Evolutionary conservation across 1,139 yeast species (phyloP).

Genomic region (Debaryomyces singareniensis): DNA sequence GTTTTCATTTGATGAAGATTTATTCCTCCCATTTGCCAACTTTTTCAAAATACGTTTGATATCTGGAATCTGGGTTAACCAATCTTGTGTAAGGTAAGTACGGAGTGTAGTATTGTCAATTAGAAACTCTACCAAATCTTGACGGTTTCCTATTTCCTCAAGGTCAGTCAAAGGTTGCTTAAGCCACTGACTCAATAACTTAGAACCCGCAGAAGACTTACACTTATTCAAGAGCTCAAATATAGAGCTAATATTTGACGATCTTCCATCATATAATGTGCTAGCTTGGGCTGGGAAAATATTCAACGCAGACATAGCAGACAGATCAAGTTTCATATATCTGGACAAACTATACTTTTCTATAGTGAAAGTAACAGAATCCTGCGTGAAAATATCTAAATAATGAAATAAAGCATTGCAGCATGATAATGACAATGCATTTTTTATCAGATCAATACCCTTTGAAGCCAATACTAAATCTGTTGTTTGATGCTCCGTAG

Average conservation of each 20-base stretch:
- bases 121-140: constrained; percentile 62
- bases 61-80: constrained; percentile 75
- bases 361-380: constrained; percentile 41
- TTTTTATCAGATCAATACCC: constrained; percentile 35
- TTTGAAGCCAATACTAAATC: constrained; percentile 59
- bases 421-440: constrained; percentile 31
- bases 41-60: constrained; percentile 68
- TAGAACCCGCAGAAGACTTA: constrained; percentile 78
- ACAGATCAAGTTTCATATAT: constrained; percentile 83
- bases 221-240: constrained; percentile 84
- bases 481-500: constrained; percentile 23
- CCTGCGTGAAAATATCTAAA: constrained; percentile 53
- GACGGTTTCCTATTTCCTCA: constrained; percentile 58
- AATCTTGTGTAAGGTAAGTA: constrained; percentile 58
- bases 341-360: constrained; percentile 64
- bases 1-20: constrained; percentile 29
- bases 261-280: constrained; percentile 38
- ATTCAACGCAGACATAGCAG: constrained; percentile 84
- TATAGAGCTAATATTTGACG: constrained; percentile 46
- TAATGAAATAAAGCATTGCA: constrained; percentile 64
- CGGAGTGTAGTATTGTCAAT: constrained; percentile 67
- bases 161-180: constrained; percentile 83
- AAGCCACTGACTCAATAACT: constrained; percentile 87
- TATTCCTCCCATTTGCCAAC: constrained; percentile 36
- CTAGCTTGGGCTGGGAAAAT: constrained; percentile 56